Conservation (phyloP, 495 filamentous ascomycete species). For the Annulohypoxylon maeteangense region DNA sequence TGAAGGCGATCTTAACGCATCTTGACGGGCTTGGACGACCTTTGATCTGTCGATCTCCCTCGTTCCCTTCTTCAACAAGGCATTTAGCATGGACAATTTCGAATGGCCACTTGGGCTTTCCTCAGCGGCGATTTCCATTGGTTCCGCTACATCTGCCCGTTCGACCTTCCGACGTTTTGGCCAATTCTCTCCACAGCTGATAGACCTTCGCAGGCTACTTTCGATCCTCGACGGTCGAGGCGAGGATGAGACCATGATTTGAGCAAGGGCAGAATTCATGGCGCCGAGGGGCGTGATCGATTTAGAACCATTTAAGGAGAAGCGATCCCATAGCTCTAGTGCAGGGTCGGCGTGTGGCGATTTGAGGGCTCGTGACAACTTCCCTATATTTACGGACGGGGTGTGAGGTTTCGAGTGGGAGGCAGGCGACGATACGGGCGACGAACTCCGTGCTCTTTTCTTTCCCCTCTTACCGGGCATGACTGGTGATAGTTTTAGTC, state of each 20-base stretch:
- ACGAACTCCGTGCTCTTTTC: constrained; percentile 85
- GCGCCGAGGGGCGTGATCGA: constrained; percentile 49
- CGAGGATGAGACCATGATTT: constrained; percentile 75
- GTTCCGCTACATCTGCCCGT: constrained; percentile 41
- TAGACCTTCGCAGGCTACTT: constrained; percentile 69
- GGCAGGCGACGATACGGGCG: constrained; percentile 76
- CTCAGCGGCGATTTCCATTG: constrained; percentile 19
- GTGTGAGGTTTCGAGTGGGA: constrained; percentile 43
- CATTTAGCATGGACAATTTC: constrained; percentile 64
- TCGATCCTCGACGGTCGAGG: constrained; percentile 67
- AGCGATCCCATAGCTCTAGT: constrained; percentile 87
- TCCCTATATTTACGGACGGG: constrained; percentile 57
- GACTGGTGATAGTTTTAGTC: constrained; percentile 59
- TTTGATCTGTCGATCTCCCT: constrained; percentile 52
- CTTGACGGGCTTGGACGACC: constrained; percentile 29
- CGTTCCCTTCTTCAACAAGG: constrained; percentile 56
- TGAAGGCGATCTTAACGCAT: constrained; percentile 46
- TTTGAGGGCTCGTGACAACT: constrained; percentile 66
- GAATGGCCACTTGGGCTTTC: constrained; percentile 44
- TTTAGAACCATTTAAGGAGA: constrained; percentile 57
- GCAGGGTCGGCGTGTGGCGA: constrained; percentile 87
- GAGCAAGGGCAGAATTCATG: constrained; percentile 64
- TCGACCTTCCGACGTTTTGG: constrained; percentile 67
- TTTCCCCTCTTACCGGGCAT: constrained; percentile 61
- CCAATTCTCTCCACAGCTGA: constrained; percentile 79